These are phyloP conservation scores for Cytospora piceicola DNA, from an alignment of 2,329 filamentous ascomycete species.

Conservation along the genomic window DNA sequence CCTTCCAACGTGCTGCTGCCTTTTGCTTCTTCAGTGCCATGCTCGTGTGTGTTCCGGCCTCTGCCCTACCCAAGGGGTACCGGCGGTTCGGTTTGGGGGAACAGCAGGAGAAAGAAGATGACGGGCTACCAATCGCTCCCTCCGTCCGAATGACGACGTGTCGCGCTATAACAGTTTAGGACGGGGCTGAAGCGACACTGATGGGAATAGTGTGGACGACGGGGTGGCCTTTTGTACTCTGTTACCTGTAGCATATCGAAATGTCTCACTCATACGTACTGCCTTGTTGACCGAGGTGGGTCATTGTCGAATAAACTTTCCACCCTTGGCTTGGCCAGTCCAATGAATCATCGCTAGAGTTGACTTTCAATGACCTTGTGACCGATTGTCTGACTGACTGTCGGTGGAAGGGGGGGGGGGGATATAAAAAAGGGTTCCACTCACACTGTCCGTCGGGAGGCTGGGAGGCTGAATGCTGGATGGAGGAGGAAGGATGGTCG, in stretches of 20 bases:
- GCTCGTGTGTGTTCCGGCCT: neutral
- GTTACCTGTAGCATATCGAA: neutral
- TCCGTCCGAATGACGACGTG: neutral
- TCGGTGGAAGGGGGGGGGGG: too few relatives aligned
- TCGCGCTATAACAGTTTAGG: neutral
- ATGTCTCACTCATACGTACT: neutral
- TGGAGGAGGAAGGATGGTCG: neutral
- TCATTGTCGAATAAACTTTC: neutral
- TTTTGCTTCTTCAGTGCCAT: neutral
- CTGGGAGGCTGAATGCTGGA: neutral
- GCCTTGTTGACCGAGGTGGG: neutral
- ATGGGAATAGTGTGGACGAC: neutral
- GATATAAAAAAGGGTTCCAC: neutral
- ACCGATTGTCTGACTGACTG: neutral
- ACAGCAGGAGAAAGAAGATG: neutral
- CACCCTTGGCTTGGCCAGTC: neutral
- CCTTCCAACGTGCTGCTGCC: neutral
- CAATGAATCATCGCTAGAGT: neutral
- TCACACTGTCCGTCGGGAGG: neutral
- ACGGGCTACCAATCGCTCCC: neutral
- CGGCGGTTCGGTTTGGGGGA: too few relatives aligned
- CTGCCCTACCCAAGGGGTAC: neutral
- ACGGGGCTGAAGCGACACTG: conserved; percentile 2
- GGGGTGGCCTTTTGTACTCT: neutral
- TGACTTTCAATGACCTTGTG: neutral